Percentiles rank a stretch among this genome's conserved stretches.
Evolutionary conservation across 345 rosid genomes (phyloP).

Genomic region (Moringa oleifera): DNA sequence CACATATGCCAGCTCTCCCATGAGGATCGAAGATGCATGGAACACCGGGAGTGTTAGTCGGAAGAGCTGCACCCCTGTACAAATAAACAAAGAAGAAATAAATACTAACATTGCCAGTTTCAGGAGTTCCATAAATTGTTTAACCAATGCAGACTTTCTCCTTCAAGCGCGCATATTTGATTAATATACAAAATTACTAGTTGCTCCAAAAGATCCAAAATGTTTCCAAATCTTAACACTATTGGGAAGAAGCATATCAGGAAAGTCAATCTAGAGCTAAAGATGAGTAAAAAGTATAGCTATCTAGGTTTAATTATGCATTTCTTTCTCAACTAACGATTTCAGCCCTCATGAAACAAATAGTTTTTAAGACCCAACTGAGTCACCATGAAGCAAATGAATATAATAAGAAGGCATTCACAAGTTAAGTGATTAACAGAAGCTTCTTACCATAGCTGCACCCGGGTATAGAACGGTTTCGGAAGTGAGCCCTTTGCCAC

Average conservation of each 20-base stretch:
- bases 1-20: conserved; percentile 92
- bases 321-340: not conserved
- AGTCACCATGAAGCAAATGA: not conserved
- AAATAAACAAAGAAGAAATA: not conserved
- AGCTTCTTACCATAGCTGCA: conserved; percentile 69
- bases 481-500: conserved; percentile 59
- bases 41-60: conserved; percentile 59
- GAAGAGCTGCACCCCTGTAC: conserved; percentile 92
- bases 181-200: not conserved
- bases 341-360: not conserved
- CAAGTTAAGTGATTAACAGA: not conserved
- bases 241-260: not conserved
- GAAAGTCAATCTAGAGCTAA: not conserved
- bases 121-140: not conserved
- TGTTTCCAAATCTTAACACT: not conserved
- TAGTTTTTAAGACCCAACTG: not conserved
- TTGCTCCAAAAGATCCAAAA: not conserved
- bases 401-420: not conserved
- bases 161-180: not conserved
- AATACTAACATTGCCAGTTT: not conserved
- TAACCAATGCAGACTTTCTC: not conserved
- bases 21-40: conserved; percentile 82
- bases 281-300: not conserved
- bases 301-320: too few species aligned
- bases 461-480: conserved; percentile 45